A percentile compares a stretch with the other conserved stretches of the same genome.
These are phyloP conservation scores for Chromera velia DNA, from an alignment of 73 alveolate species.

Conservation along the genomic window DNA sequence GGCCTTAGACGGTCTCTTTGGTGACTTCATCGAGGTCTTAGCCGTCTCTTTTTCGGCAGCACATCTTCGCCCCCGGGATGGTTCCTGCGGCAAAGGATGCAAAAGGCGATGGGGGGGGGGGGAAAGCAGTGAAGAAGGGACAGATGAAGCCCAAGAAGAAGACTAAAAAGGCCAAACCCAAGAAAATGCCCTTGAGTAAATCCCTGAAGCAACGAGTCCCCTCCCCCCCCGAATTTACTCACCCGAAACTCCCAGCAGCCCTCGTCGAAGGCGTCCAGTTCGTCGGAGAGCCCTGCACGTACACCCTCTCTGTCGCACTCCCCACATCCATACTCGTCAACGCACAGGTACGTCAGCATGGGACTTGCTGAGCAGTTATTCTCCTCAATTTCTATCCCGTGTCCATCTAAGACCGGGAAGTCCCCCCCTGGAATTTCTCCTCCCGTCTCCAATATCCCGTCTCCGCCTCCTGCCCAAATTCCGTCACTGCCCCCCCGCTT, in stretches of 20 bases:
- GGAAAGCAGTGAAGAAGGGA: background rate
- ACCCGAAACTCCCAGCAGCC: background rate
- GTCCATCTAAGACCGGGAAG: too few relatives aligned
- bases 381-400: too few relatives aligned
- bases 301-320: slow-evolving; percentile 25
- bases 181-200: background rate
- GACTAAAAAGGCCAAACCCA: background rate
- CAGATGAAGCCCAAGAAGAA: background rate
- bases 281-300: background rate
- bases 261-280: background rate
- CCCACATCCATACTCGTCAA: slow-evolving; percentile 31
- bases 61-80: too few relatives aligned
- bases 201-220: background rate
- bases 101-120: background rate
- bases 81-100: too few relatives aligned
- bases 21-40: too few relatives aligned
- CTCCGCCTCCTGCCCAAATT: too few relatives aligned
- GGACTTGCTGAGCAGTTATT: too few relatives aligned
- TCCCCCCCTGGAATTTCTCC: too few relatives aligned
- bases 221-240: background rate
- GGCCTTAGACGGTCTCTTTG: too few relatives aligned
- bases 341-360: background rate
- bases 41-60: too few relatives aligned
- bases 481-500: too few relatives aligned
- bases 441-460: too few relatives aligned